phyloP scores from a whole-genome alignment of 768 basidiomycete genomes.

The Suillus ampliporus region DNA sequence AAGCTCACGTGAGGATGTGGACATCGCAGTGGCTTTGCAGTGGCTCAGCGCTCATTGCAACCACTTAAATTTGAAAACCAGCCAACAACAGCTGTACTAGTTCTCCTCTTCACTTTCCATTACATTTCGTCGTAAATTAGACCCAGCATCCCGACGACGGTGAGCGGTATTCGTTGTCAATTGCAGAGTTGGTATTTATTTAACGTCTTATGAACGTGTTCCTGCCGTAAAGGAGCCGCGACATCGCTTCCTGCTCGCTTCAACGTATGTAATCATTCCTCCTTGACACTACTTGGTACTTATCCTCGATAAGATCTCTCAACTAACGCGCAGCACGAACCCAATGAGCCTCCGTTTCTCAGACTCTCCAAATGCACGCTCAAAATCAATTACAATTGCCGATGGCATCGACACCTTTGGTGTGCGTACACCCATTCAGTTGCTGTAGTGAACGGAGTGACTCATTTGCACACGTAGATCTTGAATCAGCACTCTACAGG shows the following conservation, averaged over 20 bases:
- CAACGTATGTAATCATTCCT: conserved; percentile 3
- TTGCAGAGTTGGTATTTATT: not conserved
- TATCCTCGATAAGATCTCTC: not conserved
- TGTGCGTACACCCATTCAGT: conserved; percentile 47
- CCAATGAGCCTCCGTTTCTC: conserved; percentile 40
- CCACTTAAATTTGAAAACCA: not conserved
- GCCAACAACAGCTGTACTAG: not conserved
- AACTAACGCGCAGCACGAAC: not conserved
- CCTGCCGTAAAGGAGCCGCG: conserved; percentile 4
- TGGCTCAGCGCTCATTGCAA: not conserved
- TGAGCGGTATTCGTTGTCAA: not conserved
- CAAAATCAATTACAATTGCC: conserved; percentile 81
- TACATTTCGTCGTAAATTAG: too few relatives aligned
- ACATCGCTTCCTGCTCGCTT: conserved; percentile 3
- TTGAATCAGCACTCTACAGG: conserved; percentile 69
- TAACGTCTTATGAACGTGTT: not conserved
- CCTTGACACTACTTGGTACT: not conserved
- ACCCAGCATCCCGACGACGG: not conserved
- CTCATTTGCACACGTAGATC: conserved; percentile 23
- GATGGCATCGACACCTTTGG: conserved; percentile 77
- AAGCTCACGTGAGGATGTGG: not conserved
- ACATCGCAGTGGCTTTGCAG: not conserved
- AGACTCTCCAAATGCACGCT: conserved; percentile 78
- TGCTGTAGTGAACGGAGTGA: not conserved
- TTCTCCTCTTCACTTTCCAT: not conserved